A percentile compares a stretch with the other conserved stretches of the same genome.
Evolutionary conservation across 352 stramenopile species (phyloP).

Genomic region (Phytophthora pluvialis): DNA sequence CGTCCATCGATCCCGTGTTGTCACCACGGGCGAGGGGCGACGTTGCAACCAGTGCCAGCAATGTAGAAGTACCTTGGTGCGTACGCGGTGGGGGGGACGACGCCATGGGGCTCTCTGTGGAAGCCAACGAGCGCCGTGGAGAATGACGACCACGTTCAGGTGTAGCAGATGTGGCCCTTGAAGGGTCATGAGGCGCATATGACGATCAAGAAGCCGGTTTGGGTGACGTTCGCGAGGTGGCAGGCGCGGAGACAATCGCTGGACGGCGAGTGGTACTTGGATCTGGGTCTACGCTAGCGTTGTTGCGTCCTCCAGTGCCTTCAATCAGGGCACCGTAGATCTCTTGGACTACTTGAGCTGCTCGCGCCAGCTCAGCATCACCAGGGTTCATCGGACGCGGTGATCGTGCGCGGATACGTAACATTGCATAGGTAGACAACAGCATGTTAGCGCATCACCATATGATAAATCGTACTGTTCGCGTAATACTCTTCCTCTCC

Average conservation of each 20-base stretch:
- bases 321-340: background rate
- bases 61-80: no score
- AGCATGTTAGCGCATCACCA: background rate
- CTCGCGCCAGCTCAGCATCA: background rate
- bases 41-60: no score
- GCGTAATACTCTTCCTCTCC: background rate
- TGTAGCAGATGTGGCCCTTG: background rate
- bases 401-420: background rate
- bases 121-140: background rate
- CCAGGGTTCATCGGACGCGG: background rate
- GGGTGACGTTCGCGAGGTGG: no score
- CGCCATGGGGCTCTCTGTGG: no score
- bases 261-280: no score
- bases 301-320: background rate
- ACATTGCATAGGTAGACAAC: background rate
- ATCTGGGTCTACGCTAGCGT: no score
- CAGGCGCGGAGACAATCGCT: no score
- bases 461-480: background rate
- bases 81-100: no score
- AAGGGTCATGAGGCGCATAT: no score
- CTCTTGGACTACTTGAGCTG: background rate
- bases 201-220: background rate
- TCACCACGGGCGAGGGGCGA: no score
- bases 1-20: no score
- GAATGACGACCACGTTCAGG: background rate